Evolutionary conservation across 192 early-diverging fungal genomes (phyloP).

Genomic region (Podila epigama): DNA sequence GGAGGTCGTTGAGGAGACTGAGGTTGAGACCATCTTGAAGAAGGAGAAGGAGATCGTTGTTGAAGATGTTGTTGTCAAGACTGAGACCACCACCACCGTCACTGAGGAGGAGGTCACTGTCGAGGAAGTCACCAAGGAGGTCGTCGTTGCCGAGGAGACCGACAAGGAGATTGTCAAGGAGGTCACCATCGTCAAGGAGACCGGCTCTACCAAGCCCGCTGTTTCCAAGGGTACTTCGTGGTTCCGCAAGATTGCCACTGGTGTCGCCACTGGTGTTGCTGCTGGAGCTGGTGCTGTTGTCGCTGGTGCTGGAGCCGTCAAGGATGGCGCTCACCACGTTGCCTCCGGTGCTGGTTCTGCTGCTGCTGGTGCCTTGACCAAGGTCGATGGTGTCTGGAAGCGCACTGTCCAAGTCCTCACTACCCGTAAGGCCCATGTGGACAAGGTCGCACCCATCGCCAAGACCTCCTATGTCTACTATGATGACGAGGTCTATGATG

Average conservation of each 20-base stretch:
- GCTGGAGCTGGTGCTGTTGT: neutral
- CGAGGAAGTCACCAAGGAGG: slow-evolving; percentile 9
- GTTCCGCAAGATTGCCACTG: slow-evolving; percentile 1
- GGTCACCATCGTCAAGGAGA: slow-evolving; percentile 4
- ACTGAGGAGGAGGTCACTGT: neutral
- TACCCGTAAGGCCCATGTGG: neutral
- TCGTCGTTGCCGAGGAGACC: neutral
- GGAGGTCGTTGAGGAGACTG: too few species aligned
- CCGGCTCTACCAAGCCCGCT: slow-evolving; percentile 4
- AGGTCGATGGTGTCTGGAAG: slow-evolving; percentile 6
- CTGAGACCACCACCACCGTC: slow-evolving; percentile 2
- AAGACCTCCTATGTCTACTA: slow-evolving; percentile 4
- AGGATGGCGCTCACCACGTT: neutral
- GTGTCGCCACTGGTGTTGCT: neutral
- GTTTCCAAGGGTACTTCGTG: slow-evolving; percentile 2
- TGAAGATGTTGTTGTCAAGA: neutral
- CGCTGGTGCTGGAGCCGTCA: neutral
- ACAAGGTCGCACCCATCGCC: neutral
- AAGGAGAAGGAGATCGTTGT: neutral
- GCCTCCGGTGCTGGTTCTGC: neutral
- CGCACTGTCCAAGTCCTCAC: neutral
- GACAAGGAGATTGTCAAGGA: slow-evolving; percentile 4
- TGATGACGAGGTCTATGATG: too few species aligned
- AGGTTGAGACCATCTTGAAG: neutral
- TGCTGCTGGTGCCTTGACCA: neutral